Evolutionary conservation across 768 basidiomycete species (phyloP).

Genomic region (Boletus speciosus): DNA sequence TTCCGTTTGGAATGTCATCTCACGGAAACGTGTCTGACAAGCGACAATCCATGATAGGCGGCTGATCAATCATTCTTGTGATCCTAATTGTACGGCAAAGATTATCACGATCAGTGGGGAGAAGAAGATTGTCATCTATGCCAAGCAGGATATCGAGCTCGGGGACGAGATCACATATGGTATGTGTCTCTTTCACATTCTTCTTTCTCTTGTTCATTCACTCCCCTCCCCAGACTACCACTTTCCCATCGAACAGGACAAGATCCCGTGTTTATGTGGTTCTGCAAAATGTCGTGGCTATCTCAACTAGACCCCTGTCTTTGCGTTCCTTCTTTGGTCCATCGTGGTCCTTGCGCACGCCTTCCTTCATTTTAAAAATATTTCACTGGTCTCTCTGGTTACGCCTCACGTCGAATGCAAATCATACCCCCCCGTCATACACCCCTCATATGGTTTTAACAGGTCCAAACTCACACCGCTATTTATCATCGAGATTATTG

Average conservation of each 20-base stretch:
- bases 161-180: constrained; percentile 99
- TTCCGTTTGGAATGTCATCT: neutral
- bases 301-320: constrained; percentile 67
- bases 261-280: constrained; percentile 91
- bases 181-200: constrained; percentile 35
- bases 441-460: constrained; percentile 1
- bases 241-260: constrained; percentile 98
- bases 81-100: constrained; percentile 89
- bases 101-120: constrained; percentile 88
- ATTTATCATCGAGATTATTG: constrained; percentile 31
- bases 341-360: neutral
- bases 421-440: constrained; percentile 20
- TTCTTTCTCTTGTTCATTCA: neutral
- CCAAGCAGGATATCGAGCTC: constrained; percentile 91
- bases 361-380: neutral
- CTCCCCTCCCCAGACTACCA: constrained; percentile 73
- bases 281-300: constrained; percentile 89
- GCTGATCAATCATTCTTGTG: constrained; percentile 97
- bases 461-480: constrained; percentile 23
- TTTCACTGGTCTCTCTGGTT: constrained; percentile 3
- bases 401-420: constrained; percentile 10
- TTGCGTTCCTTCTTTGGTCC: neutral
- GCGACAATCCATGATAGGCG: constrained; percentile 50
- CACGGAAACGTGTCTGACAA: constrained; percentile 11
- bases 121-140: constrained; percentile 99